Evolutionary conservation across 805 yeast species (phyloP), one percentile per base, ranked within the genome.

Genomic region (Zygotorulaspora danielsina): DNA sequence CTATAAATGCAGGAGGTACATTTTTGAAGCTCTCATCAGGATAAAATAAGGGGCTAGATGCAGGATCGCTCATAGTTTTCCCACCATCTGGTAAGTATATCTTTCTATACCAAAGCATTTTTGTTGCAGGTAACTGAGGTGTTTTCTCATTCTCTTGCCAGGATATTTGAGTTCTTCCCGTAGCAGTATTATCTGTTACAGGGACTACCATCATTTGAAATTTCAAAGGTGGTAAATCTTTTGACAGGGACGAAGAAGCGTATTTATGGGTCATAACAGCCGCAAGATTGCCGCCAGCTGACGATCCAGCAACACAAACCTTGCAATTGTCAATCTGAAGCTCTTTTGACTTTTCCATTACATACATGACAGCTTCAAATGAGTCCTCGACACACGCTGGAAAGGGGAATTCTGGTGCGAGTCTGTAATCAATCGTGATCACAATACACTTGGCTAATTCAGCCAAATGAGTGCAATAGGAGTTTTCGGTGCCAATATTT

Each of bases 391-490:
- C 65, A 31, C 70, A 62, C 7, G 75, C 72, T 3, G 79, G 78
- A 50, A 59, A 73, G 16, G 72, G 71, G 48, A 57, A 46, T 49
- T 73, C 75, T 2, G 78, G 79, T 0, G 76, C 76, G 39, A 71
- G 53, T 28, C 78, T 45, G 53, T 73, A 73, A 50, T 73, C 76
- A n/a, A 73, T 71, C 6, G 67, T 57, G 8, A 73, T 55, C 10
- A 71, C 73, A n/a, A 63, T 49, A 42, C 69, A 61, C 32, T 63
- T 42, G 8, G 67, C 63, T 16, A 48, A 38, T 25, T 63, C 61
- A 17, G 72, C 69, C 28, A 65, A 46, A 40, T 67, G 65, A 2
- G 73, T 63, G 44, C 73, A 69, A 49, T 56, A 66, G 2, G 69
- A 61, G 54, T 70, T 69, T 40, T 69, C 73, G 10, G 73, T 61